Base-by-base conservation (phyloP, 306 rosid species). In the Rubus idaeus region DNA sequence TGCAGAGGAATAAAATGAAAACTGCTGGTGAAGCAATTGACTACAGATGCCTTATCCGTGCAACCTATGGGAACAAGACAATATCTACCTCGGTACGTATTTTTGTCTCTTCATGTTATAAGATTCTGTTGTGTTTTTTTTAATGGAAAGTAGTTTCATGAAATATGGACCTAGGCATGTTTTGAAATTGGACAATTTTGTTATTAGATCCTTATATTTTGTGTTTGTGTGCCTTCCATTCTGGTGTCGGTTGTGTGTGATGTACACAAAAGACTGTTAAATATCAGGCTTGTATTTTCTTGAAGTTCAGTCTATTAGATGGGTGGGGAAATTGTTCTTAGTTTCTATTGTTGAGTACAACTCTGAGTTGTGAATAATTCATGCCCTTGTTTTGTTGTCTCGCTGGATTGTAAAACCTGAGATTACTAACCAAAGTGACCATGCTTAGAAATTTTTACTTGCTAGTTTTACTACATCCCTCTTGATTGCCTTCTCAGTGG, bases 51-150 rank as follows among this genome's bases (percentile, higher is more conserved):
- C 97, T 91, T 63, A 84, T 96, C 35, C 99, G 98, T 50, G 98
- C 99, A 57, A 91, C 98, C 21, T 90, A 92, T 84, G 99, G 91
- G 79, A 92, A 92, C 77, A 89, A 88, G 89, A 89, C 93, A 3
- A 92, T 96, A 77, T 90, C 97, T 80, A 89, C 97, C 69, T 88
- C 97, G 9, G 98, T 95, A 87, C 69, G 91, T 84, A 65, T 73
- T 52, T 68, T 16, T 16, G 35, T 62, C 65, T 61, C 21, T 56
- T 16, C 23, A 41, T 16, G 46, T 76, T 46, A 10, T 40, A 37
- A 26, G 68, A 13, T 62, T 30, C 44, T 62, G 68, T 62, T 46
- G 17, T 9, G 21, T 42, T 40, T 30, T 11, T 40, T 65, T 73
- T 1, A 30, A 23, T 0, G 35, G 35, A 30, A 30, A 23, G 26